Evolutionary conservation across 2,329 filamentous ascomycete species (phyloP).

Genomic region (Pseudogymnoascus sp.): DNA sequence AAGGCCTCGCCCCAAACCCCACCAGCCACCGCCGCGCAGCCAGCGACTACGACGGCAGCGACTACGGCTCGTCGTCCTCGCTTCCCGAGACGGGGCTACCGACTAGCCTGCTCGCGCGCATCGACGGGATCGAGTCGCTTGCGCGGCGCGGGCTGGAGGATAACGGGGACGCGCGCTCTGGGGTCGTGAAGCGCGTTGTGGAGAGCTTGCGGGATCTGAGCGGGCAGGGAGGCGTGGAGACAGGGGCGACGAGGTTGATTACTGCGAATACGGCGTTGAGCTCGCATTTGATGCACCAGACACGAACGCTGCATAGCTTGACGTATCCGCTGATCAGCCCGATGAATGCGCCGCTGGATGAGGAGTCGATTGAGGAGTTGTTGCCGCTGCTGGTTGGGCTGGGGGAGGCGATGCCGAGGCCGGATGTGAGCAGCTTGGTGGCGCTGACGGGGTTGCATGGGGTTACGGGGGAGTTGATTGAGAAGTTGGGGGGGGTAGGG

Average conservation of each 20-base stretch:
- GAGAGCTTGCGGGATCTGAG: slow-evolving; percentile 65
- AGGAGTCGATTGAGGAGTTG: slow-evolving; percentile 61
- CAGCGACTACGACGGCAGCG: slow-evolving; percentile 64
- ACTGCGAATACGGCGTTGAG: slow-evolving; percentile 69
- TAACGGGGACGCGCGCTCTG: slow-evolving; percentile 57
- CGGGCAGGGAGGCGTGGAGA: slow-evolving; percentile 65
- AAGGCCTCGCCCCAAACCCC: neutral
- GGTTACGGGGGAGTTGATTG: slow-evolving; percentile 65
- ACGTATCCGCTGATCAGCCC: slow-evolving; percentile 66
- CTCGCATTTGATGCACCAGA: slow-evolving; percentile 68
- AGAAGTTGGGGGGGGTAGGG: slow-evolving; percentile 76
- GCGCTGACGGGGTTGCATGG: slow-evolving; percentile 63
- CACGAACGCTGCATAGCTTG: slow-evolving; percentile 66
- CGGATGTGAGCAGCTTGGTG: slow-evolving; percentile 53
- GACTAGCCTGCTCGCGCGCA: slow-evolving; percentile 58
- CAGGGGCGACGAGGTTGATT: slow-evolving; percentile 68
- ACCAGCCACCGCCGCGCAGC: slow-evolving; percentile 41
- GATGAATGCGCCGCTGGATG: slow-evolving; percentile 53
- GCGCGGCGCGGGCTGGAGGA: slow-evolving; percentile 59
- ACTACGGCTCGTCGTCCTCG: slow-evolving; percentile 67
- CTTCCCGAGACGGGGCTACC: slow-evolving; percentile 63
- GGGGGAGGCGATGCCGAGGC: slow-evolving; percentile 59
- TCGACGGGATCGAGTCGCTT: slow-evolving; percentile 65
- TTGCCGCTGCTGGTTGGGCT: slow-evolving; percentile 60
- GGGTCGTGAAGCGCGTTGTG: slow-evolving; percentile 61